Evolutionary conservation across 352 stramenopile genomes (phyloP).

Genomic region (Phytophthora boehmeriae): DNA sequence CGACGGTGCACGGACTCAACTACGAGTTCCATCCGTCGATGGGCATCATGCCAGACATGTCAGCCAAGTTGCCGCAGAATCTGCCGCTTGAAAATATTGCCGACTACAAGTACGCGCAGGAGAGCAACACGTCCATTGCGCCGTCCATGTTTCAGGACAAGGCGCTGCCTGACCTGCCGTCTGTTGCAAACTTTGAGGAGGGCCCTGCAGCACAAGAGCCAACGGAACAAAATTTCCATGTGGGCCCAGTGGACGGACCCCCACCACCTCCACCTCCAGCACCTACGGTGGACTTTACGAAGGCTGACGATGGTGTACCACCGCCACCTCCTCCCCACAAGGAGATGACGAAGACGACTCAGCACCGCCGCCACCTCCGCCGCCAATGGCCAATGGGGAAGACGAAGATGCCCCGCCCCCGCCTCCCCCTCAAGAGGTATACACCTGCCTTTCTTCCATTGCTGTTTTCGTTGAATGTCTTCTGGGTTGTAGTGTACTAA

Average conservation of each 20-base stretch:
- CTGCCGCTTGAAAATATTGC: constrained; percentile 82
- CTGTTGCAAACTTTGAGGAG: constrained; percentile 67
- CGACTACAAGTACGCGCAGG: constrained; percentile 79
- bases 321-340: constrained; percentile 52
- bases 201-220: constrained; percentile 71
- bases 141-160: constrained; percentile 88
- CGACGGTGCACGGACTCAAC: constrained; percentile 69
- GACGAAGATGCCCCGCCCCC: constrained; percentile 59
- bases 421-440: constrained; percentile 48
- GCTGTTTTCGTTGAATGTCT: not conserved
- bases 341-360: constrained; percentile 48
- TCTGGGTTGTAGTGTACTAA: not conserved
- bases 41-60: constrained; percentile 70
- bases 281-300: constrained; percentile 63
- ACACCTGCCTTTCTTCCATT: not conserved
- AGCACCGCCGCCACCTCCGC: constrained; percentile 46
- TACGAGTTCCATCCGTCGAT: constrained; percentile 82
- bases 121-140: constrained; percentile 71
- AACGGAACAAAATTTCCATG: constrained; percentile 50
- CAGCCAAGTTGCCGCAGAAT: constrained; percentile 78
- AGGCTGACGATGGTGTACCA: constrained; percentile 46
- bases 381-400: constrained; percentile 33
- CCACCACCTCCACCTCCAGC: constrained; percentile 69
- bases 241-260: constrained; percentile 69
- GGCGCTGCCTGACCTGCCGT: constrained; percentile 67